phyloP scores from a whole-genome alignment of 176 grass and related monocot species.

The Puccinellia tenuiflora region DNA sequence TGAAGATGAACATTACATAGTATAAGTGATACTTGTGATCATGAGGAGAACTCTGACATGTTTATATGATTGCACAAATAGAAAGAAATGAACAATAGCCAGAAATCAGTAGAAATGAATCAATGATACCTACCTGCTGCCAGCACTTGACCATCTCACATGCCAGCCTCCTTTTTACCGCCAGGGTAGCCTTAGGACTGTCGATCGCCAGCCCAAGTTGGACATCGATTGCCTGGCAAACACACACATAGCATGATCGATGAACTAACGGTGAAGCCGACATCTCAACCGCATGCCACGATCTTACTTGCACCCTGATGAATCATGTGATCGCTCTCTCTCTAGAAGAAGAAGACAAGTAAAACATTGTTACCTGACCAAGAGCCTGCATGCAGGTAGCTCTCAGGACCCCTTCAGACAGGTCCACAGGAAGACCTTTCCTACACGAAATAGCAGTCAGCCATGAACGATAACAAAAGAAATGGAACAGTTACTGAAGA shows the following conservation, averaged over 20 bases:
- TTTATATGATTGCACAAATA: neutral
- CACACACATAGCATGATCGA: neutral
- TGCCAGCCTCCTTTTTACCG: slow-evolving; percentile 93
- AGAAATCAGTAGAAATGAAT: neutral
- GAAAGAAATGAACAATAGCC: neutral
- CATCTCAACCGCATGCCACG: slow-evolving; percentile 10
- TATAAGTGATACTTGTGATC: neutral
- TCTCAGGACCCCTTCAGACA: slow-evolving; percentile 70
- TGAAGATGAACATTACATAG: neutral
- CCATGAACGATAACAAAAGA: slow-evolving; percentile 24
- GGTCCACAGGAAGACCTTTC: slow-evolving; percentile 86
- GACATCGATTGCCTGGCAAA: slow-evolving; percentile 71
- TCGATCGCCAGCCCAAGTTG: slow-evolving; percentile 98
- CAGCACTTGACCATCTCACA: slow-evolving; percentile 98
- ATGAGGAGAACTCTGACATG: neutral
- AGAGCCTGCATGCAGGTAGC: slow-evolving; percentile 80
- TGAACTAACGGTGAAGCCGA: neutral
- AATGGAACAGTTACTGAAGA: neutral
- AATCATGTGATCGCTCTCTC: slow-evolving; percentile 15
- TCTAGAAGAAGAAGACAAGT: neutral
- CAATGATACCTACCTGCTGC: slow-evolving; percentile 56
- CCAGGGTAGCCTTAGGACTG: slow-evolving; percentile 85
- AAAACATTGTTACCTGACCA: slow-evolving; percentile 57
- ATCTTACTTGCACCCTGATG: slow-evolving; percentile 8
- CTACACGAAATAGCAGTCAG: slow-evolving; percentile 45